Conservation (phyloP, 1,284 basidiomycete genomes). For the Xerocomus cyaneibrunnescens region DNA sequence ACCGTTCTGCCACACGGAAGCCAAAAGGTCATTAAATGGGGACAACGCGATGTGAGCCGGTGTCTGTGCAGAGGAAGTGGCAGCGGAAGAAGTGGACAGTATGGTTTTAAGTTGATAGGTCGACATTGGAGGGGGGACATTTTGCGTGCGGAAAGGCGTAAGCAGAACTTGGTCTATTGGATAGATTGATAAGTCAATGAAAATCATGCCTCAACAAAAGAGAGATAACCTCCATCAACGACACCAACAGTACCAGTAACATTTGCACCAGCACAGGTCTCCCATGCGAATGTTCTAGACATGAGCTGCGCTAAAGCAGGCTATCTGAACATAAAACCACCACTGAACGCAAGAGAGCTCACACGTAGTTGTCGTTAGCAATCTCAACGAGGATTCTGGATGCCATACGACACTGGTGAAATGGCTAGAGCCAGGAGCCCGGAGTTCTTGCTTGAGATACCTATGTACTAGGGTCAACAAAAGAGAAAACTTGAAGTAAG, state of each 20-base stretch:
- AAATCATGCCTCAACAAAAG: slow-evolving; percentile 37
- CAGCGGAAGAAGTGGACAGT: slow-evolving; percentile 13
- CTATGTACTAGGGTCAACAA: slow-evolving; percentile 38
- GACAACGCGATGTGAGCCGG: slow-evolving; percentile 74
- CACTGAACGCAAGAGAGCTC: slow-evolving; percentile 28
- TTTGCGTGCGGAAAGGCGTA: slow-evolving; percentile 92
- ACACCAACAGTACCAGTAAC: slow-evolving; percentile 90
- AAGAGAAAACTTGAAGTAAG: not conserved
- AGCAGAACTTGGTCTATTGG: slow-evolving; percentile 68
- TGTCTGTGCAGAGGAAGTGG: slow-evolving; percentile 11
- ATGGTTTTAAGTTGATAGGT: slow-evolving; percentile 60
- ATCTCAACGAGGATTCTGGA: slow-evolving; percentile 70
- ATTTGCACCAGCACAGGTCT: slow-evolving; percentile 71
- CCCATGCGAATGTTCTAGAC: slow-evolving; percentile 73
- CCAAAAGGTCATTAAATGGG: slow-evolving; percentile 56
- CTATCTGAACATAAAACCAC: slow-evolving; percentile 1
- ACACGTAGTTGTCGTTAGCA: slow-evolving; percentile 74
- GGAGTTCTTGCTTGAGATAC: slow-evolving; percentile 90
- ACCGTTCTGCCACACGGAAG: slow-evolving; percentile 67
- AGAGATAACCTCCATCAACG: slow-evolving; percentile 79
- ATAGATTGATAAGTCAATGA: slow-evolving; percentile 3
- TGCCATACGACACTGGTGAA: slow-evolving; percentile 85
- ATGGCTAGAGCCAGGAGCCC: slow-evolving; percentile 48
- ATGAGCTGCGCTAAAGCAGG: slow-evolving; percentile 51
- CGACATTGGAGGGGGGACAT: slow-evolving; percentile 95